phyloP scores from a whole-genome alignment of 768 basidiomycete genomes.

The Cystobasidium onofrii region DNA sequence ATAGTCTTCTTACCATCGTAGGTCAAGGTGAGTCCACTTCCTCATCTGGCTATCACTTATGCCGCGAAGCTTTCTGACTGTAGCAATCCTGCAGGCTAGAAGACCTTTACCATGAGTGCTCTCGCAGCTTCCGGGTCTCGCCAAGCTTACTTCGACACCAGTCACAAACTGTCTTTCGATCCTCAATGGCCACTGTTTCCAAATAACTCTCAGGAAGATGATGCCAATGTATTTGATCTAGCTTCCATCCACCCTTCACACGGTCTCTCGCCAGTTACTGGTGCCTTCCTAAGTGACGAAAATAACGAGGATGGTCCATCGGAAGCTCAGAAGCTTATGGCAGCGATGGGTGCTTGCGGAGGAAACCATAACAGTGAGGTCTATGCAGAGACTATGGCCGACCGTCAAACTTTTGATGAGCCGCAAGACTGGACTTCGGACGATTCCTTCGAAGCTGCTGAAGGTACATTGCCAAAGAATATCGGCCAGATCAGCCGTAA shows the following conservation, averaged over 20 bases:
- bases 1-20: too few species aligned
- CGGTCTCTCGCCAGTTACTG: not conserved
- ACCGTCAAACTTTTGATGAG: not conserved
- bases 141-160: not conserved
- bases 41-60: too few species aligned
- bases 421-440: not conserved
- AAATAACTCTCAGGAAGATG: not conserved
- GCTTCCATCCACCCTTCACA: slow-evolving; percentile 6
- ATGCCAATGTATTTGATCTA: not conserved
- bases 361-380: not conserved
- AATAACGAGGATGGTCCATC: not conserved
- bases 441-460: not conserved
- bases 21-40: not conserved
- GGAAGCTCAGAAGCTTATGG: not conserved
- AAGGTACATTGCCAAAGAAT: not conserved
- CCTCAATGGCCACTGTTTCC: not conserved
- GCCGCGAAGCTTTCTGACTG: not conserved
- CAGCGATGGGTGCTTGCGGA: not conserved
- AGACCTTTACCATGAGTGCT: not conserved
- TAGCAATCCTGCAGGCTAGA: not conserved
- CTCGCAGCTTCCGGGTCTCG: not conserved
- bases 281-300: not conserved
- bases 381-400: not conserved
- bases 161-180: not conserved
- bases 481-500: not conserved